Base-by-base conservation (phyloP, 768 basidiomycete species). In the Mycena venus region DNA sequence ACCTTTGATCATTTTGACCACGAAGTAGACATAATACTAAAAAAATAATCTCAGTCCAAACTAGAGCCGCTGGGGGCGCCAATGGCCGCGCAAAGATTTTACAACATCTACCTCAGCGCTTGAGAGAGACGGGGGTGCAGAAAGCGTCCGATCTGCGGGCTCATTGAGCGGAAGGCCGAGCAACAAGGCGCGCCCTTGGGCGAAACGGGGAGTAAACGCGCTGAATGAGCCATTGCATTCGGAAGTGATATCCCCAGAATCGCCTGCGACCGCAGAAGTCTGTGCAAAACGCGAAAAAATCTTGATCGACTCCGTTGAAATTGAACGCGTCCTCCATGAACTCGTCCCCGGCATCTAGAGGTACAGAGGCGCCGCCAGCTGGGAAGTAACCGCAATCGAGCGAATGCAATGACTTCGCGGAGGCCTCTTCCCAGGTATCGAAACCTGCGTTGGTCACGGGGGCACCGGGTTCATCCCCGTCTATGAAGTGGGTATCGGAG, bases 21-120 rank as follows among this genome's bases (percentile, higher is more conserved):
- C n/a, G n/a, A n/a, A n/a, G 23, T n/a, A 17, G 12, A 19, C 42
- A 14, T 14, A 25, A 44, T 34, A 42, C 7, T n/a, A n/a, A n/a
- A 32, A 31, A 68, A 32, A 10, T 4, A 1, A n/a, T 4, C 3
- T 47, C n/a, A n/a, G 3, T 2, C 7, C 17, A 6, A 49, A 25
- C 61, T 83, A 93, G 49, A 90, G 83, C 71, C 84, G 88, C 68
- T 92, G 89, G 0, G 92, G 94, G 29, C 86, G 83, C 94, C 94
- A 95, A 79, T 95, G 93, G 31, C 85, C 87, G 63, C 83, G 88
- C 74, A 95, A 79, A 58, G 77, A 80, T 68, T 83, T 88, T 15
- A 87, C 92, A 10, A 95, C 93, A 79, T 93, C 91, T 60, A 84
- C 85, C 81, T 95, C 94, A 8, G 85, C 89, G n/a, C 80, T 81